phyloP scores from a whole-genome alignment of 352 stramenopile species.

The Phytophthora pluvialis region DNA sequence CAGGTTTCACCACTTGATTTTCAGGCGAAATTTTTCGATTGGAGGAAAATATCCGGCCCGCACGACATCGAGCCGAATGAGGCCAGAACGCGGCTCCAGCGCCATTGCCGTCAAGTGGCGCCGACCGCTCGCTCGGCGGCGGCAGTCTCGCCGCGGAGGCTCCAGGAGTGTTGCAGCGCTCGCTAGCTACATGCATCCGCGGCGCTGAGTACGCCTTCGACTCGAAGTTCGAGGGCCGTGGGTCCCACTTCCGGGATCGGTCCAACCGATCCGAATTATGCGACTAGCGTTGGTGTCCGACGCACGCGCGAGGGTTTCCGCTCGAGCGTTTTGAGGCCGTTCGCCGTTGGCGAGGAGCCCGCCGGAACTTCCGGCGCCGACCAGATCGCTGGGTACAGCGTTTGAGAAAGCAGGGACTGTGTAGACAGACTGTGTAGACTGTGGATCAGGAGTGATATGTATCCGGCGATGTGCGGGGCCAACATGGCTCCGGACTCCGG shows the following conservation, averaged over 20 bases:
- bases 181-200: too few species aligned
- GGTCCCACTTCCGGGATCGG: slow-evolving; percentile 10
- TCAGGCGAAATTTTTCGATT: slow-evolving; percentile 26
- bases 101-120: not conserved
- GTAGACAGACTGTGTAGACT: too few species aligned
- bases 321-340: too few species aligned
- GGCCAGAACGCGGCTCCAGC: slow-evolving; percentile 15
- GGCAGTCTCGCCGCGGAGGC: not conserved
- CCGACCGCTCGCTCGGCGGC: not conserved
- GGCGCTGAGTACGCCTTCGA: not conserved
- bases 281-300: not conserved
- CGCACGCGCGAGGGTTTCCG: not conserved
- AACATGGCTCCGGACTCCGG: too few species aligned
- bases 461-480: too few species aligned
- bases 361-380: too few species aligned
- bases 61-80: slow-evolving; percentile 16
- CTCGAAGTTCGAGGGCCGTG: not conserved
- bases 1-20: slow-evolving; percentile 39
- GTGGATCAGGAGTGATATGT: too few species aligned
- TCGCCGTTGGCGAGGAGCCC: too few species aligned
- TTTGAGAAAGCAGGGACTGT: too few species aligned
- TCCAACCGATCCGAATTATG: slow-evolving; percentile 25
- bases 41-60: slow-evolving; percentile 30
- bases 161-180: too few species aligned
- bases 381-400: too few species aligned